Base-by-base conservation (phyloP, 306 rosid species). In the Pueraria montana region DNA sequence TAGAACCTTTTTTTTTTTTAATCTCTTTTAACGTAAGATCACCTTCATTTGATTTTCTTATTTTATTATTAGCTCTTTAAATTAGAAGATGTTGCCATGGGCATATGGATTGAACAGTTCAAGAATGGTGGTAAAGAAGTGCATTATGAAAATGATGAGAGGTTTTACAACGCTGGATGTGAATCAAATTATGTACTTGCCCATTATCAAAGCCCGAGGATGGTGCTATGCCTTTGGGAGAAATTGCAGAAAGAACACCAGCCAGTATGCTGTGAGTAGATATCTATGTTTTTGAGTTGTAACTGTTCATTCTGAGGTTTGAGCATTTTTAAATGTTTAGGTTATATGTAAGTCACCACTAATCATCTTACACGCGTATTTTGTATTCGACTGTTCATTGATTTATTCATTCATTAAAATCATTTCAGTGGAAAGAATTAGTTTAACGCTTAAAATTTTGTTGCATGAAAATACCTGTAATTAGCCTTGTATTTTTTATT, bases 11-110 rank as follows among this genome's bases (percentile, higher is more conserved):
- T 45, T 66, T 66, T 40, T 3, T 49, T 23, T 26, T 17, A n/a
- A 11, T 30, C 74, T 46, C 45, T 45, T 36, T 12, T 36, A 56
- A 69, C 2, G 6, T 52, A 11, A 27, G 36, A 77, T 58, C 21
- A 14, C 42, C 26, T 75, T 72, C 18, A 32, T 56, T 75, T 64
- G 58, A 55, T 26, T 13, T 24, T 65, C 45, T 32, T 38, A 38
- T 65, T 71, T 32, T 62, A 55, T 13, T 17, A 55, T 7, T 87
- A 95, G 98, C 93, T 93, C 56, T 95, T 95, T 80, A 95, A 95
- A 88, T 87, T 95, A 50, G 98, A 95, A 88, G 98, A 95, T 82
- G 98, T 95, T 83, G 98, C 98, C 68, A 89, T 92, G 95, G 98
- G 98, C 34, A 91, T 95, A 80, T 95, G 98, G 98, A 87, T 95